Evolutionary conservation across 768 basidiomycete genomes (phyloP), one percentile per base, ranked within the genome.

Genomic region (Mycena amicta): DNA sequence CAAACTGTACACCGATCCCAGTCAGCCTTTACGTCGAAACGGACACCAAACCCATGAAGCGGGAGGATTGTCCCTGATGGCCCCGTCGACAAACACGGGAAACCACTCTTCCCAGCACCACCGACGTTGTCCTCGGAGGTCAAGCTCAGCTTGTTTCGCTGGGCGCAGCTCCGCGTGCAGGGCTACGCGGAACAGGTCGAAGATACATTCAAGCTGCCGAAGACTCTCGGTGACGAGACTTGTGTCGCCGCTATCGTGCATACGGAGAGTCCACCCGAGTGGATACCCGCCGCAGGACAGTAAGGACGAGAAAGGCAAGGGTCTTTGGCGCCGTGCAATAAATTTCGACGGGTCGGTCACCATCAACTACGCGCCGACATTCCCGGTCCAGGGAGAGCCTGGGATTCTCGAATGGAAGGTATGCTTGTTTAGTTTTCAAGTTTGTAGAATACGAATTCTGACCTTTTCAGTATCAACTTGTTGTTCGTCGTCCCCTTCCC

Each of bases 21-120:
- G 47, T 54, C 53, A 59, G 52, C 13, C 25, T 59, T 16, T 39
- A 59, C 4, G 46, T 59, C 18, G 20, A 5, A 20, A 59, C 52
- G 12, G 46, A 54, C 12, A 59, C 57, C 16, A 58, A 58, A 43
- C n/a, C 18, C 3, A 3, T 50, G 1, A 1, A 37, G 2, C 31
- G n/a, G 8, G 33, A 8, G 8, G 33, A 37, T 18, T 18, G 33
- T 18, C 27, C 53, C 56, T 18, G 52, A 59, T 1, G n/a, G 33
- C 4, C 52, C 57, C 5, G 52, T 45, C 20, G 57, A 59, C 27
- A 59, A 59, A 45, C 33, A 46, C 5, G 46, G 45, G 5, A 54
- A 59, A 33, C 52, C 52, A 26, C 47, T 59, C 3, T 59, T 59
- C 37, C 57, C 57, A 18, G 57, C 52, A 13, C 52, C 52, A 4